Percentiles rank a stretch among this genome's conserved stretches.
These are phyloP conservation scores for Ophiostoma fasciatum DNA, from an alignment of 2,329 filamentous ascomycete species.

Conservation along the genomic window DNA sequence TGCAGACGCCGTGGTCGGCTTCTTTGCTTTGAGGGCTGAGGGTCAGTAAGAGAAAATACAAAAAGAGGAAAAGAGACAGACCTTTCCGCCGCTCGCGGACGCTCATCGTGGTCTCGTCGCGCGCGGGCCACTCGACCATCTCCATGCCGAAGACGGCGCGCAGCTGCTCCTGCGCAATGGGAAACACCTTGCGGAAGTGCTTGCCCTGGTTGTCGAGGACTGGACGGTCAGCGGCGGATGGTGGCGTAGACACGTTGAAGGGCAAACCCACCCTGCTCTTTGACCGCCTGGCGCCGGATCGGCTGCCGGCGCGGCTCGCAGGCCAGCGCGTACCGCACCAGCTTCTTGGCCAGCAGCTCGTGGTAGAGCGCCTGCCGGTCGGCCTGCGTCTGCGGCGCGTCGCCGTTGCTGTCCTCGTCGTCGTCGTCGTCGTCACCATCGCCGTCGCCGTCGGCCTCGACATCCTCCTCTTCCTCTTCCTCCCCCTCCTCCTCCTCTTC, in stretches of 20 bases:
- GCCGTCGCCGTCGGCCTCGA: neutral
- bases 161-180: conserved; percentile 58
- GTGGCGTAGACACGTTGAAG: neutral
- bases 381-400: conserved; percentile 3
- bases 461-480: conserved; percentile 1
- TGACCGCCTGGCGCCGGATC: conserved; percentile 47
- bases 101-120: conserved; percentile 62
- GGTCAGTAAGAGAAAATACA: neutral
- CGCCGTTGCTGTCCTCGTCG: neutral
- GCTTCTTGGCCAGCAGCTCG: conserved; percentile 44
- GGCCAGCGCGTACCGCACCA: conserved; percentile 53
- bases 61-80: too few species aligned
- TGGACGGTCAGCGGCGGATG: conserved; percentile 18
- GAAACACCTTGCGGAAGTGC: conserved; percentile 65
- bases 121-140: conserved; percentile 65
- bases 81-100: conserved; percentile 58
- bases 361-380: conserved; percentile 22
- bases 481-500: conserved; percentile 3
- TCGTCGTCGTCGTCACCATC: conserved; percentile 1
- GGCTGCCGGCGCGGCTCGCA: conserved; percentile 48
- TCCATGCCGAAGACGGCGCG: conserved; percentile 76
- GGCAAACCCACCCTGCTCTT: conserved; percentile 38
- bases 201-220: conserved; percentile 58
- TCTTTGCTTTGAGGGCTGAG: conserved; percentile 1
- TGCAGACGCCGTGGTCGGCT: conserved; percentile 27